Conservation (phyloP, 306 rosid species). For the Acacia melanoxylon region DNA sequence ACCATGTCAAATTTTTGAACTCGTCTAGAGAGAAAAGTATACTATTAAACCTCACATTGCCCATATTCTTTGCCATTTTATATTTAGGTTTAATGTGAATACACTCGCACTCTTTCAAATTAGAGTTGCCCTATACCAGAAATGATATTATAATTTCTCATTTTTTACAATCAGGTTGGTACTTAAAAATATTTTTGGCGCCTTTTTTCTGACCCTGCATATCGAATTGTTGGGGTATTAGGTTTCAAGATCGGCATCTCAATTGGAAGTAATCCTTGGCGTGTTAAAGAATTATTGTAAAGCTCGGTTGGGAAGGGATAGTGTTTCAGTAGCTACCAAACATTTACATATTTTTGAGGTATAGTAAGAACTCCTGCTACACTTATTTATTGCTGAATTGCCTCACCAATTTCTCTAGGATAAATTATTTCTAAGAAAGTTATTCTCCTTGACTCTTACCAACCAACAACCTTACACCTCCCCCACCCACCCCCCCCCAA, state of each 20-base stretch:
- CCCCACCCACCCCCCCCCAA: not conserved
- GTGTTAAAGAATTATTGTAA: slow-evolving; percentile 82
- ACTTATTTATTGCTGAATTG: slow-evolving; percentile 23
- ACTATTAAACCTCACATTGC: slow-evolving; percentile 8
- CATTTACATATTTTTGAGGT: slow-evolving; percentile 87
- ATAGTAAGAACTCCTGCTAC: slow-evolving; percentile 26
- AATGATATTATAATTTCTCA: slow-evolving; percentile 29
- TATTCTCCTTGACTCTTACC: not conserved
- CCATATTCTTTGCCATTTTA: not conserved
- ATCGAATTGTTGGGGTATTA: slow-evolving; percentile 34
- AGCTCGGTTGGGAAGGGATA: slow-evolving; percentile 64
- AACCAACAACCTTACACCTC: not conserved
- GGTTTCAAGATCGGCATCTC: slow-evolving; percentile 85
- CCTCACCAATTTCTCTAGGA: slow-evolving; percentile 5
- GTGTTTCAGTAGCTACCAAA: slow-evolving; percentile 62
- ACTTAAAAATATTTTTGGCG: slow-evolving; percentile 12
- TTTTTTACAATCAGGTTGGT: slow-evolving; percentile 12
- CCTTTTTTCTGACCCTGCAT: slow-evolving; percentile 31
- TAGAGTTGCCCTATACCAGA: slow-evolving; percentile 21
- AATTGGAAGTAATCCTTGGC: slow-evolving; percentile 87
- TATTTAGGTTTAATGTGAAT: slow-evolving; percentile 12
- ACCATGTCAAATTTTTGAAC: not conserved
- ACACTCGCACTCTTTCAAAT: not conserved
- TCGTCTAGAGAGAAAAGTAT: slow-evolving; percentile 3
- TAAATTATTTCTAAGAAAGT: slow-evolving; percentile 7